A percentile compares a stretch with the other conserved stretches of the same genome.
Conservation (phyloP, 2,329 filamentous ascomycete genomes). For the Colletotrichum spaethianum region DNA sequence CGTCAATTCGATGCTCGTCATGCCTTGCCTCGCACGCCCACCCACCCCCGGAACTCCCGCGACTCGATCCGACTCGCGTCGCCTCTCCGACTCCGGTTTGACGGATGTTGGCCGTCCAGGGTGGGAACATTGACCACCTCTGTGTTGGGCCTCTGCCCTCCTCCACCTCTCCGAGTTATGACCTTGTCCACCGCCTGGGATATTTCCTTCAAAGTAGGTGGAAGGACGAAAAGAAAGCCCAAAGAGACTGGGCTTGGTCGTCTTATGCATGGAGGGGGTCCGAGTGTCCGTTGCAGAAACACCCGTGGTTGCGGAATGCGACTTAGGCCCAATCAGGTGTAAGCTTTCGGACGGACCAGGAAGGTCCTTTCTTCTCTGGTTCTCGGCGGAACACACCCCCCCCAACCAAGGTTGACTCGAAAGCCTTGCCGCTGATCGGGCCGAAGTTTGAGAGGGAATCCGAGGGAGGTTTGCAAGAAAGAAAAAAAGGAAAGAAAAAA, state of each 20-base stretch:
- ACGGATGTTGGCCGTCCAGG: conserved; percentile 8
- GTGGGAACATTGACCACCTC: conserved; percentile 1
- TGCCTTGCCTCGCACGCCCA: not conserved
- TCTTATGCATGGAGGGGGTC: conserved; percentile 20
- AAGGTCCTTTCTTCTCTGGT: not conserved
- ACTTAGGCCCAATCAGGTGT: not conserved
- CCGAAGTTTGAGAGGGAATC: not conserved
- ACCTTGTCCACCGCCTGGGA: not conserved
- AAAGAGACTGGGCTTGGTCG: not conserved
- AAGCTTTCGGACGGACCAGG: conserved; percentile 7
- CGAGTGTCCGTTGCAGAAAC: conserved; percentile 19
- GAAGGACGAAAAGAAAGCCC: not conserved
- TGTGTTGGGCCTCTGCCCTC: too few relatives aligned
- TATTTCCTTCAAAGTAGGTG: too few relatives aligned
- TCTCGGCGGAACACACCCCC: not conserved
- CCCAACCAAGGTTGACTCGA: not conserved
- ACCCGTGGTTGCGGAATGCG: conserved; percentile 16
- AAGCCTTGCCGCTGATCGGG: not conserved
- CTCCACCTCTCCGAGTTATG: not conserved
- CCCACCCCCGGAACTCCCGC: not conserved
- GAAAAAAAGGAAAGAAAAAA: not conserved
- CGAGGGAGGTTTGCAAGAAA: not conserved
- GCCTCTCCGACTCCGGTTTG: not conserved
- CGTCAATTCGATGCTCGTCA: not conserved
- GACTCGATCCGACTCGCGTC: conserved; percentile 2